A percentile compares a stretch with the other conserved stretches of the same genome.
Conservation (phyloP, 1,284 basidiomycete genomes). For the Sporisorium graminicola region DNA sequence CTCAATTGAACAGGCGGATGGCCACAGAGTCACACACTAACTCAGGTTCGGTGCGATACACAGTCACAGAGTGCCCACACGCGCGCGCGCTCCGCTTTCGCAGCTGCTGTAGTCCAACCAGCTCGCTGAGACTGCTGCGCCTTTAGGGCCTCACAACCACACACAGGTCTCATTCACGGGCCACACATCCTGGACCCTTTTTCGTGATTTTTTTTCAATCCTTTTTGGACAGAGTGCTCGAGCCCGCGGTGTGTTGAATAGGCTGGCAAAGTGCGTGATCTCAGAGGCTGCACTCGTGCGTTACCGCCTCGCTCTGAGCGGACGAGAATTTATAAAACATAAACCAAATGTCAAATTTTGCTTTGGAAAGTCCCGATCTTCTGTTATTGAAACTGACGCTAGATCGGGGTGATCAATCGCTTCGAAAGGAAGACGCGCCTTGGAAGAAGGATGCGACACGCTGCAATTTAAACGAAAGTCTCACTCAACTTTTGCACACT, state of each 20-base stretch:
- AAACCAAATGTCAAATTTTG: too few relatives aligned
- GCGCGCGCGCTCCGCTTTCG: constrained; percentile 1
- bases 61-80: not conserved
- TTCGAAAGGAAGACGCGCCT: constrained; percentile 10
- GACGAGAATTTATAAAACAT: too few relatives aligned
- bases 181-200: not conserved
- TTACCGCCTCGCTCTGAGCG: not conserved
- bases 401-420: constrained; percentile 1
- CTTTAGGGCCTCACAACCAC: not conserved
- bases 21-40: too few relatives aligned
- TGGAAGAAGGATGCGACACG: constrained; percentile 40
- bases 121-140: not conserved
- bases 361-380: too few relatives aligned
- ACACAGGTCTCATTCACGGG: not conserved
- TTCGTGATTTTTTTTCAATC: not conserved
- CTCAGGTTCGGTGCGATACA: too few relatives aligned
- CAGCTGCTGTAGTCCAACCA: not conserved
- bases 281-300: not conserved
- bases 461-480: constrained; percentile 11
- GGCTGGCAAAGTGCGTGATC: not conserved
- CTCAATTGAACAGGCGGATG: too few relatives aligned
- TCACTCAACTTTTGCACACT: not conserved
- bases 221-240: not conserved
- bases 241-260: too few relatives aligned
- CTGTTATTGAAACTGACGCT: too few relatives aligned